phyloP scores from a whole-genome alignment of 2,329 filamentous ascomycete species.

The Botrytis fragariae region DNA sequence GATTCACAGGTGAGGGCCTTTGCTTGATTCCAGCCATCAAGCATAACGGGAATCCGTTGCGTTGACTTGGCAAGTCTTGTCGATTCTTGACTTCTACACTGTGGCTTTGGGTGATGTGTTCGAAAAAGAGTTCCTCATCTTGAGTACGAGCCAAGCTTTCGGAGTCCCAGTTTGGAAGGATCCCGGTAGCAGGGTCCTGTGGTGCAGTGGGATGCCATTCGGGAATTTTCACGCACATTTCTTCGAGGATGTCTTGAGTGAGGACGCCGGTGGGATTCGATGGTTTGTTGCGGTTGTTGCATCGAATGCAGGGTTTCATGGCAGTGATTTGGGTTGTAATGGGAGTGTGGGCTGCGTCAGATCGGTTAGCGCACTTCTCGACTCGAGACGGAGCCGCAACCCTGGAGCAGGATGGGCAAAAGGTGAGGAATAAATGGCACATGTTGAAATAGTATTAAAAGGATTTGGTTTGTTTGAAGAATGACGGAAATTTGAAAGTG shows the following conservation, averaged over 20 bases:
- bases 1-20: neutral
- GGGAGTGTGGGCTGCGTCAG: neutral
- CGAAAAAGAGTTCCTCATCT: neutral
- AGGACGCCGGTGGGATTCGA: neutral
- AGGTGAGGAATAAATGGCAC: neutral
- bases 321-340: neutral
- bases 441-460: neutral
- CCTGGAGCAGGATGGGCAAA: neutral
- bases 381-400: neutral
- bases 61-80: neutral
- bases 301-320: neutral
- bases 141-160: neutral
- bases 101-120: neutral
- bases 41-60: neutral
- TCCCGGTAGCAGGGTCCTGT: neutral
- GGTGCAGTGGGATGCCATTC: neutral
- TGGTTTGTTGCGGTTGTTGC: neutral
- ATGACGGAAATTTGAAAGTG: too few relatives aligned
- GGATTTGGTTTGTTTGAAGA: too few relatives aligned
- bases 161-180: neutral
- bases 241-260: slow-evolving; percentile 3
- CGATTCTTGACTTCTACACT: neutral
- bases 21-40: neutral
- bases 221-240: neutral
- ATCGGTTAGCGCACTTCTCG: neutral